Conservation (phyloP, 257 asterid species). For the Lithospermum erythrorhizon region DNA sequence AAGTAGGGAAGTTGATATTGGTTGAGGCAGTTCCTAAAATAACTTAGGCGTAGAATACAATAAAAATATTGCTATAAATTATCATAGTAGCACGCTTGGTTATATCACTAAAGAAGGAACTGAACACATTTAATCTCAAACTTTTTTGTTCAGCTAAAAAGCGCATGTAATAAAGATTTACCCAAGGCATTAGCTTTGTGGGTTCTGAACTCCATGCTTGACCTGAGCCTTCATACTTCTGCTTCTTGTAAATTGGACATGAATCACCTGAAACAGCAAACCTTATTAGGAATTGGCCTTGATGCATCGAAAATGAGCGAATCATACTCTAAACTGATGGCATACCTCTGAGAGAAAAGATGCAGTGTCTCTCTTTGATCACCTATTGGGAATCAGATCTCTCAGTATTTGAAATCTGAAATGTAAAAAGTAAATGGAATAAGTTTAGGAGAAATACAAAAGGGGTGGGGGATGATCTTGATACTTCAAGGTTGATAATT, state of each 20-base stretch:
- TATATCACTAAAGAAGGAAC: not conserved
- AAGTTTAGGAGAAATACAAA: not conserved
- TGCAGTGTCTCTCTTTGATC: slow-evolving; percentile 91
- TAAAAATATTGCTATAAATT: too few species aligned
- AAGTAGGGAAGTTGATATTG: too few species aligned
- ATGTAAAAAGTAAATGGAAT: slow-evolving; percentile 3
- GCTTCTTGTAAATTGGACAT: slow-evolving; percentile 72
- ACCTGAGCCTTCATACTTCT: slow-evolving; percentile 68
- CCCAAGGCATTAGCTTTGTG: slow-evolving; percentile 95
- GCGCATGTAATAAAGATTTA: slow-evolving; percentile 22
- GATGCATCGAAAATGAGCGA: not conserved
- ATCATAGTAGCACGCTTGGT: too few species aligned
- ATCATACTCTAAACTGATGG: not conserved
- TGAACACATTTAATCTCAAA: not conserved
- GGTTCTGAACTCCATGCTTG: slow-evolving; percentile 86
- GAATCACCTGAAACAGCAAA: slow-evolving; percentile 55
- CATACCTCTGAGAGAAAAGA: slow-evolving; percentile 76
- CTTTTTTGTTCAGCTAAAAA: not conserved
- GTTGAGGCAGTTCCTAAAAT: too few species aligned
- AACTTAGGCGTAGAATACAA: too few species aligned
- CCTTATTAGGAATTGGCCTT: slow-evolving; percentile 14
- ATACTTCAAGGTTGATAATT: not conserved
- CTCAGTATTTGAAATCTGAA: slow-evolving; percentile 78
- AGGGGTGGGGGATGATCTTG: not conserved
- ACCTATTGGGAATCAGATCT: slow-evolving; percentile 69